Conservation (phyloP, 2,329 filamentous ascomycete species). For the Penicillium thymicola region DNA sequence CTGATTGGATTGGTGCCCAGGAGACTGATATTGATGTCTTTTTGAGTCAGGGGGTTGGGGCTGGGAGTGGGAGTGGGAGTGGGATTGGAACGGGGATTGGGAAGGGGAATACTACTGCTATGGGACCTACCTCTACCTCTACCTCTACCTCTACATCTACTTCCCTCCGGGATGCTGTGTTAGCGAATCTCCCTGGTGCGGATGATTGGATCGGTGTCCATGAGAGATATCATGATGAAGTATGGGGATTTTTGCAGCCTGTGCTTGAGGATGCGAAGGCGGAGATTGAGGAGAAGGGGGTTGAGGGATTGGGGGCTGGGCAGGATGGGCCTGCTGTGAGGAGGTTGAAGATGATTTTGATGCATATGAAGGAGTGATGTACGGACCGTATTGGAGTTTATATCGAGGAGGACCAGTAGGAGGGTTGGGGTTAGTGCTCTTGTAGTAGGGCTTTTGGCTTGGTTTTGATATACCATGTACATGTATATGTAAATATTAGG, state of each 20-base stretch:
- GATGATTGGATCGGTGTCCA: constrained; percentile 35
- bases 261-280: constrained; percentile 55
- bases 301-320: background rate
- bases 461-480: background rate
- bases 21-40: constrained; percentile 36
- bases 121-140: background rate
- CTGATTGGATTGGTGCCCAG: constrained; percentile 35
- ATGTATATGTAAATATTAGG: background rate
- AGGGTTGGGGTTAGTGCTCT: background rate
- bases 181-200: constrained; percentile 31
- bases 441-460: background rate
- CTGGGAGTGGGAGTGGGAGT: background rate
- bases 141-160: background rate
- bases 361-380: constrained; percentile 33
- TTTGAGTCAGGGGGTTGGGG: constrained; percentile 11
- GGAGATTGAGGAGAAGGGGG: constrained; percentile 50
- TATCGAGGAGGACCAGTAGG: background rate
- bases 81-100: background rate
- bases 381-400: background rate
- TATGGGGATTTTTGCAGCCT: constrained; percentile 63
- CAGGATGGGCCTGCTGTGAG: constrained; percentile 37
- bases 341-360: constrained; percentile 40
- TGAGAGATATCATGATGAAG: constrained; percentile 53
- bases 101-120: background rate
- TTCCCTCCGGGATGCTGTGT: constrained; percentile 30